Evolutionary conservation across 106 monocot species (phyloP).

Genomic region (Phalaenopsis aphrodite): DNA sequence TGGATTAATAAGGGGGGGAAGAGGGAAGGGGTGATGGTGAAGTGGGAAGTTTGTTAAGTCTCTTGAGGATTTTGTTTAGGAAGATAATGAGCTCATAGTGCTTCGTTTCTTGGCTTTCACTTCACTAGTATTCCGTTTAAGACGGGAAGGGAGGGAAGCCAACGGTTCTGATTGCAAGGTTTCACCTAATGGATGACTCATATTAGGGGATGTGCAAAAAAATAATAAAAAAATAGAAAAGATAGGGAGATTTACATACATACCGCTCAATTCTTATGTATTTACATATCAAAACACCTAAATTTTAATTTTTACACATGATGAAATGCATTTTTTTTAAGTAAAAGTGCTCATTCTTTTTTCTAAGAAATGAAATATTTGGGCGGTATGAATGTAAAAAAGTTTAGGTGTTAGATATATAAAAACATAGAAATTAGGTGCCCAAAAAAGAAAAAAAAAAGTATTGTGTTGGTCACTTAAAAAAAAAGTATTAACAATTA

Average conservation of each 20-base stretch:
- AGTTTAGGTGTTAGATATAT: too few species aligned
- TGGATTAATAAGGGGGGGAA: background rate
- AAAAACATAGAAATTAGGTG: too few species aligned
- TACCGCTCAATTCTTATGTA: too few species aligned
- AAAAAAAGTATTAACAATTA: background rate
- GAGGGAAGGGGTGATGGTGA: constrained; percentile 5
- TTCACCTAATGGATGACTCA: constrained; percentile 12
- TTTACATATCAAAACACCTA: too few species aligned
- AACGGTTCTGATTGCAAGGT: constrained; percentile 15
- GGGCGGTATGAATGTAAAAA: too few species aligned
- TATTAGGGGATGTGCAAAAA: background rate
- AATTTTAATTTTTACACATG: too few species aligned
- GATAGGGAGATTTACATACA: too few species aligned
- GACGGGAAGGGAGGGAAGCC: background rate
- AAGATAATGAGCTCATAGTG: constrained; percentile 36
- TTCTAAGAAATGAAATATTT: too few species aligned
- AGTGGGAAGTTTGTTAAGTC: constrained; percentile 11
- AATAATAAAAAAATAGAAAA: too few species aligned
- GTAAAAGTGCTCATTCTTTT: too few species aligned
- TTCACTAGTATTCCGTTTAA: constrained; percentile 48
- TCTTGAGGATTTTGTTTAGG: constrained; percentile 3
- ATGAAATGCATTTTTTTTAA: too few species aligned
- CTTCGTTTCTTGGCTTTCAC: constrained; percentile 65
- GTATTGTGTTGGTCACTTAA: background rate
- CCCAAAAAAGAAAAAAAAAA: too few species aligned